Base-by-base conservation (phyloP, 202 grass and related monocot species). In the Bolboschoenoplectus hybrid region DNA sequence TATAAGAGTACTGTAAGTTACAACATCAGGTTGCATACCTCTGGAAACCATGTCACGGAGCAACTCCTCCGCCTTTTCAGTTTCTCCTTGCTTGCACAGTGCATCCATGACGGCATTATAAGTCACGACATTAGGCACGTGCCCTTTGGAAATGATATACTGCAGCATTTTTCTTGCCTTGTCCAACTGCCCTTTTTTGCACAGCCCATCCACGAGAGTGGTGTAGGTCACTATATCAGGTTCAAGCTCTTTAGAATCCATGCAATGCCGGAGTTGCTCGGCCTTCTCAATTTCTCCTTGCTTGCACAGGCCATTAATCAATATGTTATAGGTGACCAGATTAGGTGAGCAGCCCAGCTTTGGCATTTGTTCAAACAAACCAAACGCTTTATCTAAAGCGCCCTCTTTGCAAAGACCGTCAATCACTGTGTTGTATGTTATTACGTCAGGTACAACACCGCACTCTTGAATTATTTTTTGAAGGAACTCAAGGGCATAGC, bases 1-100 rank as follows among this genome's bases (percentile, higher is more conserved):
- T 75, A 94, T 94, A 5, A 94, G 85, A 73, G 92, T 92, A 85
- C 84, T 94, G 65, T 90, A 94, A 10, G 87, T 92, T 49, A 91
- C 90, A 32, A 94, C 88, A 63, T 88, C 85, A 0, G 93, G 90
- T 45, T 87, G 87, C 63, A 89, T 87, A 46, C 90, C 93, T 41
- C 86, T 91, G 62, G 81, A 75, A 39, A 82, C 65, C 93, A 95
- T 95, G 80, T 88, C 87, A 1, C 55, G 70, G 74, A 95, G 84
- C 72, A 95, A 69, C 61, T 82, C 74, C 89, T 95, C 90, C 2
- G 93, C 90, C 2, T 91, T 91, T 62, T 83, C 88, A 87, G 80
- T 88, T 56, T 91, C 76, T 74, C 91, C 93, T 5, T 90, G 85
- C 12, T 86, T 91, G 80, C 91, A 94, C 87, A 90, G 62, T 17